phyloP scores from a whole-genome alignment of 2,329 filamentous ascomycete genomes.

The Cladophialophora exuberans region DNA sequence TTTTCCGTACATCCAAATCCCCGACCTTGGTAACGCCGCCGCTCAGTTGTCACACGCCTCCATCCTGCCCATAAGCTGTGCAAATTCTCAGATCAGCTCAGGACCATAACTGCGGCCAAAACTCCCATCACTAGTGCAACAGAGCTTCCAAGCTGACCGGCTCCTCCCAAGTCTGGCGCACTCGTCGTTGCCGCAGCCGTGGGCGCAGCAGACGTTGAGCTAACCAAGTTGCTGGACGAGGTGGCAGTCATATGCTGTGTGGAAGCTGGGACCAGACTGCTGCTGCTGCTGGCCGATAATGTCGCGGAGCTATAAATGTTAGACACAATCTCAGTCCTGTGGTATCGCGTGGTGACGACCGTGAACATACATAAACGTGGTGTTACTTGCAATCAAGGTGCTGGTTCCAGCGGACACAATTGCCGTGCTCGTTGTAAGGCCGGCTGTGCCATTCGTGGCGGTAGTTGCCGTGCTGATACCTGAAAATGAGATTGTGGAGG shows the following conservation, averaged over 20 bases:
- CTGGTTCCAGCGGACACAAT: conserved; percentile 53
- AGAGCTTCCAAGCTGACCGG: conserved; percentile 37
- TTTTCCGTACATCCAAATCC: background rate
- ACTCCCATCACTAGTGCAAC: conserved; percentile 39
- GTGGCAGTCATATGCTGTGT: conserved; percentile 22
- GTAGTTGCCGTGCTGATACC: conserved; percentile 26
- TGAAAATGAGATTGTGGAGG: conserved; percentile 24
- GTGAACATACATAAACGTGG: conserved; percentile 33
- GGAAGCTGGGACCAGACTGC: conserved; percentile 12
- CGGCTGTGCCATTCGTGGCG: conserved; percentile 23
- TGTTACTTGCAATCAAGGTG: conserved; percentile 62
- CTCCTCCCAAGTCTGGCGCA: conserved; percentile 30
- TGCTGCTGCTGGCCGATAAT: conserved; percentile 27
- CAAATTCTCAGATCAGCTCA: conserved; percentile 31
- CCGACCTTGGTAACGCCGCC: background rate
- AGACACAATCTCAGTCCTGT: background rate
- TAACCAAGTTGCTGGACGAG: conserved; percentile 28
- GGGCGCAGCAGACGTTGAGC: conserved; percentile 24
- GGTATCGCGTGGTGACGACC: background rate
- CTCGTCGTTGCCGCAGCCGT: conserved; percentile 29
- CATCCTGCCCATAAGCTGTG: too few relatives aligned
- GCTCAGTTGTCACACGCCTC: background rate
- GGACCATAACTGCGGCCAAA: conserved; percentile 39
- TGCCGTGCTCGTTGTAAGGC: conserved; percentile 20
- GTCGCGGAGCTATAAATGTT: conserved; percentile 25